Percentiles rank a stretch among this genome's conserved stretches.
Conservation (phyloP, 1,139 yeast genomes). For the Magnusiomyces magnusii region DNA sequence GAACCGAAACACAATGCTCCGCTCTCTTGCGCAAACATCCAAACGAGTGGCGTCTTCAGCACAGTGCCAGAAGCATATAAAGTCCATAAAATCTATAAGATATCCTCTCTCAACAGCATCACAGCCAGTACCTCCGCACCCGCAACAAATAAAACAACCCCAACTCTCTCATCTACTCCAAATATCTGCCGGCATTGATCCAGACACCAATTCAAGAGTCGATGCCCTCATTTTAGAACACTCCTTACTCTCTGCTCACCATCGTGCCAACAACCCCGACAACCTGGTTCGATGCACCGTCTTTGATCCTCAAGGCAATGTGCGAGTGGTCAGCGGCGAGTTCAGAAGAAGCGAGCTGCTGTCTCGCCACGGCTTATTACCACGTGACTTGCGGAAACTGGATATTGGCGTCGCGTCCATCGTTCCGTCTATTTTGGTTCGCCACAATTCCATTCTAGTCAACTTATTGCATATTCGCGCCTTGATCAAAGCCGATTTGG, state of each 20-base stretch:
- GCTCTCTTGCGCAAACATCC: background rate
- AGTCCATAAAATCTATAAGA: no score
- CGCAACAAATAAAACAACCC: no score
- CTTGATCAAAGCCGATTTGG: conserved; percentile 68
- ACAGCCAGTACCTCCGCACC: background rate
- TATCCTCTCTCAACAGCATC: background rate
- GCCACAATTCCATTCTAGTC: conserved; percentile 70
- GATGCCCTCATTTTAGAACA: conserved; percentile 32
- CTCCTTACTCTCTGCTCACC: conserved; percentile 23
- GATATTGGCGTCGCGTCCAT: conserved; percentile 86
- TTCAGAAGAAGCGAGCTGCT: conserved; percentile 71
- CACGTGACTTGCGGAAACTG: conserved; percentile 77
- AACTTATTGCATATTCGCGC: conserved; percentile 84
- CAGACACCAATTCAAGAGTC: conserved; percentile 6
- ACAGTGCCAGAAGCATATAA: no score
- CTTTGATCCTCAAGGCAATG: conserved; percentile 65
- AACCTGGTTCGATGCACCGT: conserved; percentile 56
- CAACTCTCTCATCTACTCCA: conserved; percentile 2
- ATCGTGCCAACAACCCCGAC: conserved; percentile 23
- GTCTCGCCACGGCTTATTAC: conserved; percentile 64
- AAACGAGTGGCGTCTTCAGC: no score
- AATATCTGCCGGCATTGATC: background rate
- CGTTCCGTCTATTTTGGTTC: conserved; percentile 77
- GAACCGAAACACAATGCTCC: background rate
- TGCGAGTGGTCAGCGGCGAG: conserved; percentile 65